These are phyloP conservation scores for Syzygium aqueum DNA, from an alignment of 345 rosid genomes.

Conservation along the genomic window DNA sequence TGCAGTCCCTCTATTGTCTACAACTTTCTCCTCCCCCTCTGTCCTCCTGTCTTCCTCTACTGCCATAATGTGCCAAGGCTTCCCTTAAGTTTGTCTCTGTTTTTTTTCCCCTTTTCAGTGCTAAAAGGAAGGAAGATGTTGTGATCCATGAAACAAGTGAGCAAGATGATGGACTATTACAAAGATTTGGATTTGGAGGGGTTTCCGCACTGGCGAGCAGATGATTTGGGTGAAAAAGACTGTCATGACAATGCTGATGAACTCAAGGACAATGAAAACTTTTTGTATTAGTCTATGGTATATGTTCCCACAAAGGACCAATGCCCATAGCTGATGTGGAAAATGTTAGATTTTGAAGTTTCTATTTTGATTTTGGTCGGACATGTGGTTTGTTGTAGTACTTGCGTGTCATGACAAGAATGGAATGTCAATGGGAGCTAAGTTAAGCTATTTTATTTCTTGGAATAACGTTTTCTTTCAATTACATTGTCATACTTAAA, in stretches of 20 bases:
- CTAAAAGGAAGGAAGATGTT: not conserved
- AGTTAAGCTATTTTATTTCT: not conserved
- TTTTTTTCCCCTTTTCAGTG: not conserved
- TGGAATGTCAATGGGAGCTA: not conserved
- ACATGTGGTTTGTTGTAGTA: not conserved
- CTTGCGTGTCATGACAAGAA: not conserved
- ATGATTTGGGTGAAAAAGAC: not conserved
- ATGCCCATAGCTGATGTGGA: not conserved
- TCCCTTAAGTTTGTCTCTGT: not conserved
- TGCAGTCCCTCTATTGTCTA: not conserved
- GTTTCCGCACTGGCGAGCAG: not conserved
- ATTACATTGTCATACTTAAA: not conserved
- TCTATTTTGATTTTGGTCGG: not conserved
- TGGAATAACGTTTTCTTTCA: not conserved
- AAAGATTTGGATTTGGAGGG: not conserved
- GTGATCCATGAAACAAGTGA: not conserved
- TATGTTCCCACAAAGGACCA: not conserved
- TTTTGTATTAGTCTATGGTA: not conserved
- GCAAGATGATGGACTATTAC: not conserved
- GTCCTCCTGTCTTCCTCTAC: not conserved
- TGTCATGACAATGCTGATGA: not conserved
- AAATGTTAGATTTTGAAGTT: not conserved
- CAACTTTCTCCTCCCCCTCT: not conserved
- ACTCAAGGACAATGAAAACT: not conserved
- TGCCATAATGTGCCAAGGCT: not conserved